phyloP scores from a whole-genome alignment of 257 asterid genomes.

The Forsythia viridissima region DNA sequence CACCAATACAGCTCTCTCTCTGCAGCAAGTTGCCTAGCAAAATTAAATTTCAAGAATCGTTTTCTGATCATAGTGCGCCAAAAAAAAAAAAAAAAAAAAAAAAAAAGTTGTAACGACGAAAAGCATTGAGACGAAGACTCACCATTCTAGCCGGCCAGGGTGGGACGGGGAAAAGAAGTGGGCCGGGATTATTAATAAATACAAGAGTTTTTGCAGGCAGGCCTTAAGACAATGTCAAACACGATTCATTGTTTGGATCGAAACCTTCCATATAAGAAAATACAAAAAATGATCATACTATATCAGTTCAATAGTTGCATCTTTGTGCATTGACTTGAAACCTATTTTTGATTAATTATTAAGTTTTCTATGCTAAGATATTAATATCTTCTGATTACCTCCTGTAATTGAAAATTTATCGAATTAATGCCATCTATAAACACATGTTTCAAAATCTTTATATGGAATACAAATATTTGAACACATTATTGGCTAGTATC shows the following conservation, averaged over 20 bases:
- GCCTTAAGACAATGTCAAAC: neutral
- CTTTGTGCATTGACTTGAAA: too few species aligned
- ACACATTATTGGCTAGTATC: too few species aligned
- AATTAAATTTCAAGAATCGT: neutral
- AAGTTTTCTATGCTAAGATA: too few species aligned
- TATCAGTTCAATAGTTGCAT: neutral
- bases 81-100: neutral
- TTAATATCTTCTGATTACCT: neutral
- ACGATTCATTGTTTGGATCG: neutral
- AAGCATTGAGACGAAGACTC: neutral
- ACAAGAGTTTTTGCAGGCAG: neutral
- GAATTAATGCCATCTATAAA: neutral
- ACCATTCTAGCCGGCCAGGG: neutral
- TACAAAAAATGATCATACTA: neutral
- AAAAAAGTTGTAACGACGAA: neutral
- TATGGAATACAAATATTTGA: neutral
- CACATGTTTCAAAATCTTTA: neutral
- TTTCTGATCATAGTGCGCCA: neutral
- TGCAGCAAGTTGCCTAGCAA: slow-evolving; percentile 8
- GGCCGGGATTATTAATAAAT: neutral
- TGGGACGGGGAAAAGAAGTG: neutral
- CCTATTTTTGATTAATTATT: too few species aligned
- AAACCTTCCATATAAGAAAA: neutral
- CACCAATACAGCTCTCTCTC: slow-evolving; percentile 34
- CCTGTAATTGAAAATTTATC: neutral